Evolutionary conservation across 495 filamentous ascomycete species (phyloP).

Genomic region (Glonium stellatum): DNA sequence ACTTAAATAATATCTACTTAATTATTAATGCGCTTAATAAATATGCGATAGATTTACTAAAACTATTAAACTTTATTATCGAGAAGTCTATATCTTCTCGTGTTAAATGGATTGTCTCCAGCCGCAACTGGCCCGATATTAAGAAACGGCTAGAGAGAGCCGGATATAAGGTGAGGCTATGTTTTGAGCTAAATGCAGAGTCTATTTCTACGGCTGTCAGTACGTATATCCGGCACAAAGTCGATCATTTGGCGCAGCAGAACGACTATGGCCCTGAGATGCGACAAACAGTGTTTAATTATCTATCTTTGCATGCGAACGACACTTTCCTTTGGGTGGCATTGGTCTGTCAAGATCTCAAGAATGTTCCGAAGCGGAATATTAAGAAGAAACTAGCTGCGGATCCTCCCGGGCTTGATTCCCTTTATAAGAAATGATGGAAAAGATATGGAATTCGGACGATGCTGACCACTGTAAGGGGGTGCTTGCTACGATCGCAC

Average conservation of each 20-base stretch:
- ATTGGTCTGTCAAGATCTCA: constrained; percentile 26
- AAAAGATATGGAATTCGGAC: constrained; percentile 26
- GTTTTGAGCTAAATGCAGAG: constrained; percentile 33
- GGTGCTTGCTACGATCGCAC: neutral
- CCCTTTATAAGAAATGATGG: constrained; percentile 32
- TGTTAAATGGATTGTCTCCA: constrained; percentile 37
- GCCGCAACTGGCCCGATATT: constrained; percentile 36
- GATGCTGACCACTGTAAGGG: constrained; percentile 21
- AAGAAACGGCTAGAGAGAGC: constrained; percentile 25
- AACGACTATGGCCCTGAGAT: constrained; percentile 14
- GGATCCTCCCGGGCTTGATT: constrained; percentile 30
- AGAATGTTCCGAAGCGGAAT: neutral
- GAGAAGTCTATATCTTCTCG: neutral
- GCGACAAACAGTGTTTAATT: constrained; percentile 12
- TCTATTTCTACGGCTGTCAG: constrained; percentile 10
- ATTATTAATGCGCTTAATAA: constrained; percentile 10
- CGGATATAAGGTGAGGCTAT: constrained; percentile 18
- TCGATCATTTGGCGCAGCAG: constrained; percentile 16
- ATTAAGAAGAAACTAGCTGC: neutral
- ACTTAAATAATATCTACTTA: constrained; percentile 28
- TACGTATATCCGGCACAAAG: constrained; percentile 35
- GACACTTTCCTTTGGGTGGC: constrained; percentile 37
- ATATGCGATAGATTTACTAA: neutral
- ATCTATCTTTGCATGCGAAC: constrained; percentile 24
- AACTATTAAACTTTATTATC: neutral